Percentiles rank a stretch among this genome's conserved stretches.
Evolutionary conservation across 225 moss, liverwort and hornwort species (phyloP).

Genomic region (Climacium dendroides): DNA sequence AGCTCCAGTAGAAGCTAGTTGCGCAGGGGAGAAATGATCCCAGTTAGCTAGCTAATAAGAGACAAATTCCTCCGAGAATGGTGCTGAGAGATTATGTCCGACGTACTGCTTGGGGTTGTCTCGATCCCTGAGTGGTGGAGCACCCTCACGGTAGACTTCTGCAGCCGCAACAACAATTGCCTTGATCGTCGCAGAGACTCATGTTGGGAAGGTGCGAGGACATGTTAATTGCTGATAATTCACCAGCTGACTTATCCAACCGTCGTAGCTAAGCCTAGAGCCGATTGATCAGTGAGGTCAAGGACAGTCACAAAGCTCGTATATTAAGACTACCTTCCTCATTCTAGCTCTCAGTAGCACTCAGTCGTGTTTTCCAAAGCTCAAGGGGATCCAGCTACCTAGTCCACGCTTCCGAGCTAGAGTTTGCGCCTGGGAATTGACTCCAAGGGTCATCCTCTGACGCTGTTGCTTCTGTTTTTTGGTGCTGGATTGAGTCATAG

Average conservation of each 20-base stretch:
- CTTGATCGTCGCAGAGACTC: slow-evolving; percentile 5
- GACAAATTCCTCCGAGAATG: slow-evolving; percentile 3
- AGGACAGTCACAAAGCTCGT: neutral
- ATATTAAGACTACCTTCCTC: neutral
- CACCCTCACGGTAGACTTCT: neutral
- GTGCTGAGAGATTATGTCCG: neutral
- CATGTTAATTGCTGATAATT: neutral
- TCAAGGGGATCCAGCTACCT: neutral
- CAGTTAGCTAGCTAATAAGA: neutral
- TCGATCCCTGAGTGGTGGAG: neutral
- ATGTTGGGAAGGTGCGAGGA: neutral
- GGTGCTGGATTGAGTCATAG: neutral
- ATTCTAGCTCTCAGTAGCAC: neutral
- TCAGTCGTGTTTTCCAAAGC: neutral
- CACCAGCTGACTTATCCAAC: slow-evolving; percentile 21
- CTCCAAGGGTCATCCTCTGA: neutral
- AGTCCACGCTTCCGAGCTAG: neutral
- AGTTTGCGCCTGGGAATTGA: neutral
- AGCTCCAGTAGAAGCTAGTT: neutral
- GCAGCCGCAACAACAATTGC: slow-evolving; percentile 1
- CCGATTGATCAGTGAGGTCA: neutral
- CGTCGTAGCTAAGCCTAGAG: neutral
- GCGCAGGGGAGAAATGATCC: neutral
- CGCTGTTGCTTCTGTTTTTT: neutral
- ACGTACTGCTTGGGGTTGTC: neutral